Base-by-base conservation (phyloP, 345 rosid genomes). In the Arabis hirsuta region DNA sequence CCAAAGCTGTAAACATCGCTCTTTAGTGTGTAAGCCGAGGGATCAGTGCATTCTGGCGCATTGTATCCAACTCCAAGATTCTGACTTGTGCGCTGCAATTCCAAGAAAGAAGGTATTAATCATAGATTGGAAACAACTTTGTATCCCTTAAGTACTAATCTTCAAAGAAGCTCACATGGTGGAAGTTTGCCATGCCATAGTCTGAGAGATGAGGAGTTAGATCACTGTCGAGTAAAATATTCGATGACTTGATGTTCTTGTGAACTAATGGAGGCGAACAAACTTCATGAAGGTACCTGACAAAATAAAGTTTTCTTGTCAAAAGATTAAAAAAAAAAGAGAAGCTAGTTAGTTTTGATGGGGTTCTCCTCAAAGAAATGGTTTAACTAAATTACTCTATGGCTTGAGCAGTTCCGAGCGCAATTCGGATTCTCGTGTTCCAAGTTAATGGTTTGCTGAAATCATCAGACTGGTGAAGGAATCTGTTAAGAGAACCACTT, bases 1-100 rank as follows among this genome's bases (percentile, higher is more conserved):
- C 99, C 99, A 57, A 91, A 89, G 72, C 97, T 88, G 83, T 91
- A 95, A 9, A 90, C 78, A 43, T 95, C 99, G 61, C 99, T 90
- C 86, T 90, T 95, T 61, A 82, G 27, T 6, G 99, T 88, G 74
- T 90, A 95, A 6, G 88, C 85, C 4, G 87, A 78, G 14, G 95
- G 90, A 36, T 54, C 84, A 47, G 81, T 70, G 79, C 97, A 91
- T 77, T 95, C 97, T n/a, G 99, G 99, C 6, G 96, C 96, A 69
- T 86, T 91, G 74, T 95, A 95, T 74, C 99, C 99, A 11, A 52
- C 84, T 34, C 96, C 99, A 7, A 87, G 90, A 74, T 90, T 91
- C 76, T 87, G 96, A 84, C 96, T 90, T 68, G 94, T 91, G 47
- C 82, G 83, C 99, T 95, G 79, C 26, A 78, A 3, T 61, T 22